phyloP scores from a whole-genome alignment of 345 rosid genomes.

The Lepidium aucheri region DNA sequence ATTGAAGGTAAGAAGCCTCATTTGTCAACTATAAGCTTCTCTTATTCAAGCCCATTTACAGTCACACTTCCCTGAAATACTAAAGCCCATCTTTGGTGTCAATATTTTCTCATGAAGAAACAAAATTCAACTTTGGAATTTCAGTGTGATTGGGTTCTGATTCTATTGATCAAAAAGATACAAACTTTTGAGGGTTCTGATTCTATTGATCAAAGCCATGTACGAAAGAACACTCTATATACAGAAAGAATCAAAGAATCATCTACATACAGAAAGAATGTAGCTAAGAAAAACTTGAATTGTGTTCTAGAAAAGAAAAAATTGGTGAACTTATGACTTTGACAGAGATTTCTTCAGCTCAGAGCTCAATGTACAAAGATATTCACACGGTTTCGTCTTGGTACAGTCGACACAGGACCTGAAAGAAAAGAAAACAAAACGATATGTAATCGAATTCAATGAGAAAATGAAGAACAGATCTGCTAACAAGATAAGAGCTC shows the following conservation, averaged over 20 bases:
- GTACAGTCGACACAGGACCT: constrained; percentile 58
- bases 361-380: constrained; percentile 53
- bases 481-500: too few species aligned
- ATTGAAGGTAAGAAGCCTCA: too few species aligned
- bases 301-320: neutral
- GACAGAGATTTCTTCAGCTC: constrained; percentile 35
- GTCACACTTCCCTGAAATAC: too few species aligned
- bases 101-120: neutral
- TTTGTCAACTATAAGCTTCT: too few species aligned
- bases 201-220: constrained; percentile 4
- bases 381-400: constrained; percentile 54
- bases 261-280: constrained; percentile 23
- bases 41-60: too few species aligned
- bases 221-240: neutral
- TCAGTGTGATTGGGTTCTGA: neutral
- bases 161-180: too few species aligned
- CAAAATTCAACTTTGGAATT: neutral
- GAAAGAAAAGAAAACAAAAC: constrained; percentile 45
- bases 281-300: neutral
- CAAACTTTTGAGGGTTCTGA: neutral
- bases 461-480: constrained; percentile 14
- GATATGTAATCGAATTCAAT: constrained; percentile 33
- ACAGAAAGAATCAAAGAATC: constrained; percentile 16
- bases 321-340: constrained; percentile 29
- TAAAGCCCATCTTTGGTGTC: neutral